These are phyloP conservation scores for Pyricularia pennisetigena DNA, from an alignment of 2,329 filamentous ascomycete species.

Conservation along the genomic window DNA sequence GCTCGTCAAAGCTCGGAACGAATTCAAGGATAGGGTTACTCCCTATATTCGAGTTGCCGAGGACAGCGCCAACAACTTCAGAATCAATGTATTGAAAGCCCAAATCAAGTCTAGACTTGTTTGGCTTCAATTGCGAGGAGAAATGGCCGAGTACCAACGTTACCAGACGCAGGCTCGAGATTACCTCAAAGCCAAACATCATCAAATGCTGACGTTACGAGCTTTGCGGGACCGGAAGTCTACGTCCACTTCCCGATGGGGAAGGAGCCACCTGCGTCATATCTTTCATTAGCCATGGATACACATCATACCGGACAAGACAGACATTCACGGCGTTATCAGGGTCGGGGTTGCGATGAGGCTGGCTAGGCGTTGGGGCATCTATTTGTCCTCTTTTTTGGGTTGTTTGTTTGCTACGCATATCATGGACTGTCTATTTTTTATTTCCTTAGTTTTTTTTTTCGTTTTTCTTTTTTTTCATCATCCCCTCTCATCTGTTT, in stretches of 20 bases:
- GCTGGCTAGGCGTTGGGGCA: neutral
- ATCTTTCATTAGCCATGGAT: neutral
- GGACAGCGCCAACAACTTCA: conserved; percentile 33
- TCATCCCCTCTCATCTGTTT: neutral
- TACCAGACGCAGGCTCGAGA: conserved; percentile 29
- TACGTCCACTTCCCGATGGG: neutral
- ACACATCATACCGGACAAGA: neutral
- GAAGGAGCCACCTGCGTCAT: neutral
- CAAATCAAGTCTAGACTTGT: conserved; percentile 46
- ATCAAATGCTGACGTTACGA: conserved; percentile 1
- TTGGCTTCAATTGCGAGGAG: conserved; percentile 45
- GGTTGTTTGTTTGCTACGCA: neutral
- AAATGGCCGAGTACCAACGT: conserved; percentile 31
- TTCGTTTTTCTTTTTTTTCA: neutral
- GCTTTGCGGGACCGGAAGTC: neutral
- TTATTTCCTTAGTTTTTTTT: too few species aligned
- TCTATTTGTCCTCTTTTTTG: neutral
- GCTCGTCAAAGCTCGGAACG: neutral
- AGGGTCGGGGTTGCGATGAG: neutral
- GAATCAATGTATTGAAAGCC: conserved; percentile 30
- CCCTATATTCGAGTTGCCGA: neutral
- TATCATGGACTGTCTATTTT: neutral
- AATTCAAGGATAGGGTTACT: neutral
- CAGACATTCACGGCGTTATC: neutral
- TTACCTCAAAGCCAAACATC: conserved; percentile 22